A percentile compares a stretch with the other conserved stretches of the same genome.
Conservation (phyloP, 139 green algal species). For the Chara braunii region DNA sequence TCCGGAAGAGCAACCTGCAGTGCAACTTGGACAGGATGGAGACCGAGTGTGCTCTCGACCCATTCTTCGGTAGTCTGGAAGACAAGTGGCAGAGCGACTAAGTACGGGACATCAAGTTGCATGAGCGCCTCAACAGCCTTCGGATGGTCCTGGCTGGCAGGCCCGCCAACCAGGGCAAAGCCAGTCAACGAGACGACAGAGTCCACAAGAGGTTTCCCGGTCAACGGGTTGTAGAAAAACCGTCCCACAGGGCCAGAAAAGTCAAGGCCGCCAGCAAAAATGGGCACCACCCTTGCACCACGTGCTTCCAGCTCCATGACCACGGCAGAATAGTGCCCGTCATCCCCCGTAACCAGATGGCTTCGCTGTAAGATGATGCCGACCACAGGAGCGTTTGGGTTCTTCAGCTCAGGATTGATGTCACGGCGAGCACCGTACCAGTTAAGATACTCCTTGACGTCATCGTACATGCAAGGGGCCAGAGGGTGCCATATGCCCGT, state of each 20-base stretch:
- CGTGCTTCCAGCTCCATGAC: slow-evolving; percentile 86
- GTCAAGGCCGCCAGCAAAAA: slow-evolving; percentile 96
- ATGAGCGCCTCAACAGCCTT: slow-evolving; percentile 93
- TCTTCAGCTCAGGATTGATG: slow-evolving; percentile 19
- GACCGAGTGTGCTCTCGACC: slow-evolving; percentile 85
- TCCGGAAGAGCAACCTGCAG: slow-evolving; percentile 94
- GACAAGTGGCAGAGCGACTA: slow-evolving; percentile 91
- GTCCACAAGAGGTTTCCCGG: slow-evolving; percentile 70
- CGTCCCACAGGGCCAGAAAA: slow-evolving; percentile 92
- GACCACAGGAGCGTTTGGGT: slow-evolving; percentile 76
- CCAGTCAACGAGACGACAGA: slow-evolving; percentile 70
- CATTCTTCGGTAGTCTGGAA: slow-evolving; percentile 99
- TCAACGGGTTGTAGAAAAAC: slow-evolving; percentile 97
- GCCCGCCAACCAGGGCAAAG: slow-evolving; percentile 94
- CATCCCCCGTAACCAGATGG: slow-evolving; percentile 95
- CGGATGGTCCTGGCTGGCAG: slow-evolving; percentile 85
- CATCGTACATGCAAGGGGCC: slow-evolving; percentile 78
- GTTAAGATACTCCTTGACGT: slow-evolving; percentile 99
- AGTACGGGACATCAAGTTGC: slow-evolving; percentile 93
- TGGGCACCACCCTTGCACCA: slow-evolving; percentile 85
- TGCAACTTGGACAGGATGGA: slow-evolving; percentile 91
- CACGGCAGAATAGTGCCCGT: slow-evolving; percentile 67
- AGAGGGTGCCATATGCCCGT: slow-evolving; percentile 95
- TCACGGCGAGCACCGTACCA: slow-evolving; percentile 69
- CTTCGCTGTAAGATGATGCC: slow-evolving; percentile 94